Base-by-base conservation (phyloP, 306 rosid species). In the Cicer bijugum region DNA sequence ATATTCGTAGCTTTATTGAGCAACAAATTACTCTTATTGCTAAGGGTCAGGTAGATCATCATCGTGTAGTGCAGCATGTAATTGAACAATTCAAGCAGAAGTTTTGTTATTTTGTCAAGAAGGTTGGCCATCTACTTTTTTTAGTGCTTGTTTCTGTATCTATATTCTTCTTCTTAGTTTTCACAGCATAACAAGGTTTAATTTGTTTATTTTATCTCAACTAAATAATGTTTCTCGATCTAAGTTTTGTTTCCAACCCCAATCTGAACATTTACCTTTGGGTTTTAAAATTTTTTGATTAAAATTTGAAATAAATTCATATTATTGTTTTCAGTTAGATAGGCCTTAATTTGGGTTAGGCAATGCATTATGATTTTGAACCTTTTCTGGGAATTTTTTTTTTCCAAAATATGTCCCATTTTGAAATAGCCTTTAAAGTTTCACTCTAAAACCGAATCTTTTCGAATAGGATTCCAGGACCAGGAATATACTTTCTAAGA, bases 1-100 rank as follows among this genome's bases (percentile, higher is more conserved):
- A 91, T 83, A 93, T 93, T 48, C 97, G 98, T 38, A 84, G 98
- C 85, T 93, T 93, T 85, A 93, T 93, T n/a, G 98, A 93, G 91
- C 98, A 93, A 69, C 98, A 93, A 82, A 91, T 93, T 71, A 89
- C 92, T 77, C 96, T 89, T 73, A 84, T 93, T 82, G 96, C 98
- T 33, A 88, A 66, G 89, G 97, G 97, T 47, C 96, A 91, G 86
- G 85, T 83, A 62, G 92, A 93, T 79, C 97, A 93, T 79, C 79
- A 12, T 75, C 81, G 43, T 75, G 97, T 93, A 58, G 93, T 93
- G 82, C 92, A 86, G 83, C 97, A 89, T 88, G 98, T 88, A 46
- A 78, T 93, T 11, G 91, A 83, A 68, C 98, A 91, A 73, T 93
- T 93, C 92, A 88, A 39, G 75, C 90, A 93, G 82, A 93, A 93